Evolutionary conservation across 192 early-diverging fungal species (phyloP).

Genomic region (Coemansia sp.): DNA sequence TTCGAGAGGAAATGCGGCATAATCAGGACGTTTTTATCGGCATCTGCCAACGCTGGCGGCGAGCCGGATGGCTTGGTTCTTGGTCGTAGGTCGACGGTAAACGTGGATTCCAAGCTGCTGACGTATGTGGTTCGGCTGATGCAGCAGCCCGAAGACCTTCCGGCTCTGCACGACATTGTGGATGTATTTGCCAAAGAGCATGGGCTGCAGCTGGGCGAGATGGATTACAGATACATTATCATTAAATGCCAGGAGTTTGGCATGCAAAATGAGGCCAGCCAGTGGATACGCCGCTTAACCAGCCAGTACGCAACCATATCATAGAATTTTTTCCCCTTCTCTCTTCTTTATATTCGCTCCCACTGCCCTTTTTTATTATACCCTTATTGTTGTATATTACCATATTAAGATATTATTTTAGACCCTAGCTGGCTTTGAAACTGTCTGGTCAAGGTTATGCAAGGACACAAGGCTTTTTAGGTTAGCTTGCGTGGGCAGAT

Average conservation of each 20-base stretch:
- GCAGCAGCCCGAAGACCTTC: background rate
- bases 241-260: background rate
- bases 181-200: background rate
- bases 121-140: conserved; percentile 7
- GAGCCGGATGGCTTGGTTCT: background rate
- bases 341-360: too few species aligned
- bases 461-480: background rate
- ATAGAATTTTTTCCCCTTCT: background rate
- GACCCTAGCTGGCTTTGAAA: conserved; percentile 1
- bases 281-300: background rate
- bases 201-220: background rate
- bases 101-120: conserved; percentile 6
- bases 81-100: conserved; percentile 1
- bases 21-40: background rate
- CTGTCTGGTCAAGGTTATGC: background rate
- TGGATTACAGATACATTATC: conserved; percentile 1
- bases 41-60: background rate
- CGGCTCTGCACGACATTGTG: background rate
- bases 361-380: conserved; percentile 2
- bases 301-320: background rate
- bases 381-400: background rate
- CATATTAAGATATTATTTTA: background rate
- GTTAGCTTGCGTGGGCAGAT: background rate
- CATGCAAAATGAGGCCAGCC: background rate
- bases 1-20: conserved; percentile 8